phyloP scores from a whole-genome alignment of 2,329 filamentous ascomycete genomes.

The Hypoxylon sp. region DNA sequence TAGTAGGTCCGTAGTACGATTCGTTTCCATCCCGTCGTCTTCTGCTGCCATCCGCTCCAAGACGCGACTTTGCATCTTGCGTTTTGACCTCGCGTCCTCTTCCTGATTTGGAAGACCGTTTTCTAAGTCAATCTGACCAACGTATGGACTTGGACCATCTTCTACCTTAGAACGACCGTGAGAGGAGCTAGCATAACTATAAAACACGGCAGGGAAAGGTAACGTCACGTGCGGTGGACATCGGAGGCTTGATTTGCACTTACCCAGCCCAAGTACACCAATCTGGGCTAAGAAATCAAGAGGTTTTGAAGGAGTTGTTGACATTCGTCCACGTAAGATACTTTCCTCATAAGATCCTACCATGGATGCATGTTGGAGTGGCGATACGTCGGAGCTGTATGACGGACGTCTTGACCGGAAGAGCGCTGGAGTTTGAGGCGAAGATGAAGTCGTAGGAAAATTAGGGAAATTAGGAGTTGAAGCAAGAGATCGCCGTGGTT shows the following conservation, averaged over 20 bases:
- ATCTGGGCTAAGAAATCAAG: conserved; percentile 96
- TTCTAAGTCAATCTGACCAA: conserved; percentile 92
- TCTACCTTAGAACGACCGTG: conserved; percentile 75
- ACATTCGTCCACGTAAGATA: conserved; percentile 95
- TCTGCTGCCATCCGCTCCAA: conserved; percentile 57
- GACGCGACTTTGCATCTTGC: conserved; percentile 64
- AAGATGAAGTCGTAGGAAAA: conserved; percentile 58
- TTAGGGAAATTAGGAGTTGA: conserved; percentile 68
- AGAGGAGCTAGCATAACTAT: conserved; percentile 84
- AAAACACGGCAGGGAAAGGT: conserved; percentile 95
- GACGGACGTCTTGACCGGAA: conserved; percentile 77
- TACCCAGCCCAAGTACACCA: conserved; percentile 89
- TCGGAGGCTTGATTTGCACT: conserved; percentile 86
- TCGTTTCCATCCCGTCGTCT: conserved; percentile 48
- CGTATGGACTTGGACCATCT: conserved; percentile 95
- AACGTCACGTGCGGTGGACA: conserved; percentile 93
- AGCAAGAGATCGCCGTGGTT: conserved; percentile 81
- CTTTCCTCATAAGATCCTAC: conserved; percentile 98
- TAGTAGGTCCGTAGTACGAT: conserved; percentile 34
- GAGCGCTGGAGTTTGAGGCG: conserved; percentile 66
- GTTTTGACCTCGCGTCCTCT: conserved; percentile 63
- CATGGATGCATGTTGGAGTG: conserved; percentile 92
- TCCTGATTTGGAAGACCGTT: conserved; percentile 75
- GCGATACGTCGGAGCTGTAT: conserved; percentile 79
- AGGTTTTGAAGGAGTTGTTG: conserved; percentile 92